Conservation (phyloP, 164 flowering plant species). For the Annona squamosa region DNA sequence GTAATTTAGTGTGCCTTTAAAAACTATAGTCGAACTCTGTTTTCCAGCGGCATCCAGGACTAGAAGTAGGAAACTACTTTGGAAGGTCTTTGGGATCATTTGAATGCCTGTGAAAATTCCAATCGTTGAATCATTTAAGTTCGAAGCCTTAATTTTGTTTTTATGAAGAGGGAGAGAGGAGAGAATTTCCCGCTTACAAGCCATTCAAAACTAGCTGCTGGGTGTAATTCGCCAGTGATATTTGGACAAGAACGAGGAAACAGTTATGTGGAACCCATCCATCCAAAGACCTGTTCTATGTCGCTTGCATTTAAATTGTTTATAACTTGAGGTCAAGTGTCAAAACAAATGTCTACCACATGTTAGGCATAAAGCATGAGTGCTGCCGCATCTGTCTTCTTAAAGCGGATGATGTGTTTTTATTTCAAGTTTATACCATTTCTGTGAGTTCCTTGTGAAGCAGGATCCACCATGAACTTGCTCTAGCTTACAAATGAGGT, state of each 20-base stretch:
- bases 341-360: neutral
- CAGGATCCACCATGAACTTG: neutral
- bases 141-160: too few species aligned
- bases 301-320: neutral
- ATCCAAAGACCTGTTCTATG: too few species aligned
- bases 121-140: too few species aligned
- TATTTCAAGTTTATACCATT: neutral
- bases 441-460: neutral
- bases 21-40: neutral
- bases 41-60: neutral
- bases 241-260: too few species aligned
- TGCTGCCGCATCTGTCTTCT: neutral
- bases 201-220: too few species aligned
- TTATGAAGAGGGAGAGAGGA: too few species aligned
- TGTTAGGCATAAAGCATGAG: neutral
- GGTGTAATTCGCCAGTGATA: too few species aligned
- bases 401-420: neutral
- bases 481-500: neutral
- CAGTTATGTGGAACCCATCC: too few species aligned
- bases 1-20: neutral
- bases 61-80: neutral
- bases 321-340: neutral
- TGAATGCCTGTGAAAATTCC: neutral
- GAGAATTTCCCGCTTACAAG: too few species aligned
- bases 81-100: neutral